phyloP scores from a whole-genome alignment of 768 basidiomycete species.

The Hericium coralloides region DNA sequence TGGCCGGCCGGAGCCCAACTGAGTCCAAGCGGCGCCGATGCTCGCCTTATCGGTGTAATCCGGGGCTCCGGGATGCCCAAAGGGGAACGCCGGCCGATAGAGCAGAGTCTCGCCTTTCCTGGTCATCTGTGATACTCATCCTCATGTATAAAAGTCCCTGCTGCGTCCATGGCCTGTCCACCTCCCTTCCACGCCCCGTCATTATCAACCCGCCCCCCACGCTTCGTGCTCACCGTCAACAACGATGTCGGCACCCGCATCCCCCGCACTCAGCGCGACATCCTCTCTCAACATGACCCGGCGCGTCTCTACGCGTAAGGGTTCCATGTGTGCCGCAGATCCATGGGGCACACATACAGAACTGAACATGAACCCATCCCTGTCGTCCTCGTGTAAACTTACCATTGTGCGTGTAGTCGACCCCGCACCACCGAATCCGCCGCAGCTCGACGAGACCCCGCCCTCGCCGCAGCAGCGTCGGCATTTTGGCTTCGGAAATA shows the following conservation, averaged over 20 bases:
- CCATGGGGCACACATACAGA: constrained; percentile 51
- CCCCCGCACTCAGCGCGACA: not conserved
- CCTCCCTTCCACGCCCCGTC: not conserved
- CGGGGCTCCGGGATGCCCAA: not conserved
- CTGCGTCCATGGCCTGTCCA: not conserved
- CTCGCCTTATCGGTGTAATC: not conserved
- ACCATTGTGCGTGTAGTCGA: constrained; percentile 61
- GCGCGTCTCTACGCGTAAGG: constrained; percentile 48
- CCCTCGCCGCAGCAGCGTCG: constrained; percentile 22
- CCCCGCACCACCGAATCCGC: constrained; percentile 16
- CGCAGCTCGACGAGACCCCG: constrained; percentile 27
- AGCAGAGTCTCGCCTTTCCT: not conserved
- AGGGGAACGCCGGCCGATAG: not conserved
- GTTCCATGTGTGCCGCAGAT: constrained; percentile 61
- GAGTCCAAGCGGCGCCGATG: not conserved
- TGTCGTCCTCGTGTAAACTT: constrained; percentile 52
- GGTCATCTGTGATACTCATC: not conserved
- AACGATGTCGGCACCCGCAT: not conserved
- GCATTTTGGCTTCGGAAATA: constrained; percentile 17
- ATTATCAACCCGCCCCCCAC: not conserved
- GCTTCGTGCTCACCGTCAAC: not conserved
- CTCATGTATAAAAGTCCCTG: not conserved
- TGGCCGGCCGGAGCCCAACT: not conserved
- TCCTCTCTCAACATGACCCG: constrained; percentile 14
- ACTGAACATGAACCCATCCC: constrained; percentile 42